These are phyloP conservation scores for Candida xiaguanensis DNA, from an alignment of 805 yeast species.

Conservation along the genomic window DNA sequence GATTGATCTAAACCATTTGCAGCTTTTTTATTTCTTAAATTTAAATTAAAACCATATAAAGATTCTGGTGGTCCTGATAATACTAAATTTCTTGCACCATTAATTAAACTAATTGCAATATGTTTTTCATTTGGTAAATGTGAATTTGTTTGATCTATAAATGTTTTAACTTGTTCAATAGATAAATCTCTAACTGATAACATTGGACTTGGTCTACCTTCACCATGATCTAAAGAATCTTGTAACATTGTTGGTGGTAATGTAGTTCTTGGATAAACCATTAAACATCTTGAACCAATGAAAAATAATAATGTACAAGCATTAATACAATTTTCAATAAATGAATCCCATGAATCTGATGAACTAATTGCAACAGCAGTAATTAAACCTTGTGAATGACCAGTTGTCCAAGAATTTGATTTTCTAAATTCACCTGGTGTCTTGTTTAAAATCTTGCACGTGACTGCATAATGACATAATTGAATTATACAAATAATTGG, in stretches of 20 bases:
- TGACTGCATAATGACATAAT: slow-evolving; percentile 85
- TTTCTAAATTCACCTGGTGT: slow-evolving; percentile 85
- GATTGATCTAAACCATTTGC: slow-evolving; percentile 93
- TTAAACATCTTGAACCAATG: slow-evolving; percentile 89
- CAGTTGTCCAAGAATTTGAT: slow-evolving; percentile 70
- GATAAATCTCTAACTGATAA: slow-evolving; percentile 88
- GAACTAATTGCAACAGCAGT: slow-evolving; percentile 90
- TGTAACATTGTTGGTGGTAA: slow-evolving; percentile 90
- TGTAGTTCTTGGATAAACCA: slow-evolving; percentile 88
- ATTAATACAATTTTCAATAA: slow-evolving; percentile 65
- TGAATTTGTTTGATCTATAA: slow-evolving; percentile 81
- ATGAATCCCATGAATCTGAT: slow-evolving; percentile 79
- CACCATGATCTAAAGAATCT: slow-evolving; percentile 90
- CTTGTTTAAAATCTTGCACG: slow-evolving; percentile 78
- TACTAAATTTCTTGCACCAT: slow-evolving; percentile 94
- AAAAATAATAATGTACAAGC: slow-evolving; percentile 85
- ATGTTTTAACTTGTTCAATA: slow-evolving; percentile 70
- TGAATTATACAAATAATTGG: slow-evolving; percentile 97
- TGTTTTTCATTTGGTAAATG: slow-evolving; percentile 92
- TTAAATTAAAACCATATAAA: slow-evolving; percentile 87
- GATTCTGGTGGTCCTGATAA: slow-evolving; percentile 99
- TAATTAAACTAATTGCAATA: slow-evolving; percentile 83
- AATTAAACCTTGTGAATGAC: slow-evolving; percentile 89
- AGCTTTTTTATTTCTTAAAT: slow-evolving; percentile 91
- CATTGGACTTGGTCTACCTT: slow-evolving; percentile 98